Evolutionary conservation across 1,139 yeast species (phyloP), one percentile per base, ranked within the genome.

Genomic region (Maudiozyma humilis): DNA sequence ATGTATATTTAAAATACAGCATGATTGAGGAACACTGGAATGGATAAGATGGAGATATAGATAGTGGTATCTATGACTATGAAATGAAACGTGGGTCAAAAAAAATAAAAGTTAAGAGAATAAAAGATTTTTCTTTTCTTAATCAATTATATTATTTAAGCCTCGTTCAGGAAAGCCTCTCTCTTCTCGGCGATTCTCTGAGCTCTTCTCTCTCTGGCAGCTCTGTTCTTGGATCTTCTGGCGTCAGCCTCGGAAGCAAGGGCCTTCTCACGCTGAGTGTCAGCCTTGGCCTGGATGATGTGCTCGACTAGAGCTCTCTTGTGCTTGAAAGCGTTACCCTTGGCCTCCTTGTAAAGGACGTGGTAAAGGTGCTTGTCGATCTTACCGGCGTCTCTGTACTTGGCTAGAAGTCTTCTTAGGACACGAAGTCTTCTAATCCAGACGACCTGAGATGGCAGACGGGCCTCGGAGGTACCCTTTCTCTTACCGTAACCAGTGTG

Each of bases 401-500:
- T 89, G 67, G 93, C 89, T 71, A 91, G 84, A 68, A 89, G 82
- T 74, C 95, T 88, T 82, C 98, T 93, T 74, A 91, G 85, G 68
- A 91, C 98, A 78, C 98, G 87, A 76, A 87, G 85, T 82, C 97
- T 91, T 84, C 98, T 89, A 91, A 91, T 89, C 98, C 98, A 91
- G 70, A 91, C 78, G 64, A 88, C 95, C 75, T 86, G 91, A 64
- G 95, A 75, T 70, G 96, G 91, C 95, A 91, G 86, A 80, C 98
- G 89, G 63, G 98, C 98, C 73, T 91, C 95, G 71, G 84, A 88
- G 76, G 98, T 91, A 91, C 98, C 98, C 85, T 91, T 91, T 82
- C 98, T 88, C 87, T 91, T 91, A 91, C 98, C 98, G 87, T 81
- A 85, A 80, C 98, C 98, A 75, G 86, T 83, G 89, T 91, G 98